These are phyloP conservation scores for Sapria himalayana DNA, from an alignment of 345 rosid genomes.

Conservation along the genomic window DNA sequence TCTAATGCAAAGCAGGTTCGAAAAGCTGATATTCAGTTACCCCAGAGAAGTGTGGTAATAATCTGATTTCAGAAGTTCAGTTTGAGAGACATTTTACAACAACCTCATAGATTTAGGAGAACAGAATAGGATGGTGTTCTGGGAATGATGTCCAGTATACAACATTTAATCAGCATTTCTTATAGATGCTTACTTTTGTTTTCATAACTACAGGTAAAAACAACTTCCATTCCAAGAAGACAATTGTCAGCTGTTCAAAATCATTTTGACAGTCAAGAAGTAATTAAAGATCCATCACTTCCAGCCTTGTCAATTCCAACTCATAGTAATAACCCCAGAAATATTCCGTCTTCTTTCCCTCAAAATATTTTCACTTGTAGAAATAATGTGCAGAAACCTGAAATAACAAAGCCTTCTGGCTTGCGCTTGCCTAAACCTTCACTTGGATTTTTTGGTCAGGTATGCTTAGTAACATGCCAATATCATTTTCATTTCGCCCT, in stretches of 20 bases:
- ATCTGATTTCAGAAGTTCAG: constrained; percentile 8
- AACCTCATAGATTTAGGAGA: no score
- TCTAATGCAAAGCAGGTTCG: constrained; percentile 17
- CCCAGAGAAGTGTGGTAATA: constrained; percentile 44
- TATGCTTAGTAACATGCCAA: constrained; percentile 8
- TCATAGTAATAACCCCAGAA: constrained; percentile 12
- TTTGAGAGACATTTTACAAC: no score
- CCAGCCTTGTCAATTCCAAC: constrained; percentile 12
- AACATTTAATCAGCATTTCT: neutral
- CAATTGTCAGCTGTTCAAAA: constrained; percentile 18
- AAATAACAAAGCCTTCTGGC: constrained; percentile 48
- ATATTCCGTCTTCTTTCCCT: constrained; percentile 13
- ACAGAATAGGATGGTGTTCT: constrained; percentile 1
- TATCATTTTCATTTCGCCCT: neutral
- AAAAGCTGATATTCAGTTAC: constrained; percentile 25
- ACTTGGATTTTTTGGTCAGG: constrained; percentile 65
- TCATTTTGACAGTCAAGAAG: constrained; percentile 13
- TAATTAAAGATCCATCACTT: constrained; percentile 13
- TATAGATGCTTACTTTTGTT: neutral
- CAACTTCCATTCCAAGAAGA: constrained; percentile 13
- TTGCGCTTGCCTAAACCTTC: constrained; percentile 87
- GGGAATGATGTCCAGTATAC: constrained; percentile 7
- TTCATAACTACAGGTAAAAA: constrained; percentile 17
- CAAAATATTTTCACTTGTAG: constrained; percentile 11
- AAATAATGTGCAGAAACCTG: constrained; percentile 15